Evolutionary conservation across 441 rosid species (phyloP), one percentile per base, ranked within the genome.

Genomic region (Populus tomentosa): DNA sequence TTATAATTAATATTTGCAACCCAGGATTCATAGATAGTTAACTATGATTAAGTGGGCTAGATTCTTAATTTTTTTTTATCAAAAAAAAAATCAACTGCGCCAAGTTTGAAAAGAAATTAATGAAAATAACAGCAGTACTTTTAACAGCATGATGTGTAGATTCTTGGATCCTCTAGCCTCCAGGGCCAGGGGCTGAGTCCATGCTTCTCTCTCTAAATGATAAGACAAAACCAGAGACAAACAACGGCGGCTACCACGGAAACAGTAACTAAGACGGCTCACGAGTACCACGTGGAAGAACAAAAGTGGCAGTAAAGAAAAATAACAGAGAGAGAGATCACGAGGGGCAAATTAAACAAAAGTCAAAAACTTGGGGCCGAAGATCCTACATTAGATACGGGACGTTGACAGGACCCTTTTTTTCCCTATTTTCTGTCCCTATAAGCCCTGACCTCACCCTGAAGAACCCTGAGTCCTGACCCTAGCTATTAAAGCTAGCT

Each of bases 371-470:
- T 35, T 33, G 46, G 68, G 56, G 73, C 77, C 53, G 70, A 62
- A 82, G 85, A 82, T 80, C 56, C 85, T 64, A 59, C 14, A 26
- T 65, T 59, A 33, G 81, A 77, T 81, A 73, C 71, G 66, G 68
- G 82, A 81, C 75, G 82, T 76, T 70, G 84, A 78, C 80, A 73
- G 69, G 69, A 62, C 76, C 62, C 28, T 11, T 2, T 28, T 28
- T 28, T 28, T 28, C 30, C 30, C 30, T 28, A 28, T 18, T 16
- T 3, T 30, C 10, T 18, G 30, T 21, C 28, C 21, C 20, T 24
- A 7, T 42, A 5, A 16, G 36, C 14, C 38, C 69, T 10, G 59
- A 59, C 6, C 64, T 14, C 6, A 13, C n/a, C 18, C 69, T 33
- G 11, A 20, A 24, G 10, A 21, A 23, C 26, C 67, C 67, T 28